Percentiles rank a stretch among this genome's conserved stretches.
phyloP scores from a whole-genome alignment of 129 eudicot genomes.

The Tanacetum coccineum region DNA sequence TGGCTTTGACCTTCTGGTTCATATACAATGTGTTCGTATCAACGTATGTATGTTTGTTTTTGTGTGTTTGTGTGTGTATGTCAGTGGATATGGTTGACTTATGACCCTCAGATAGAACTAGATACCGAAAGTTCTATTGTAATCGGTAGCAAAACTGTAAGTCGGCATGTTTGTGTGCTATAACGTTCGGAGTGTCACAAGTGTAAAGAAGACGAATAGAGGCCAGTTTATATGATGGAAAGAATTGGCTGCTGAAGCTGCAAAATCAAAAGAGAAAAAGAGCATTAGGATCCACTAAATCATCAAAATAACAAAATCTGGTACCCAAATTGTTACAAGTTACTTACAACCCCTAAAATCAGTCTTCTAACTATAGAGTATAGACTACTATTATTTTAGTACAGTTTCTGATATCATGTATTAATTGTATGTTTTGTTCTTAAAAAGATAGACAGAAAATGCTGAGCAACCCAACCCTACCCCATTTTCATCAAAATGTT shows the following conservation, averaged over 20 bases:
- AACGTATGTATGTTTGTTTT: neutral
- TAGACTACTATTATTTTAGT: neutral
- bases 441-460: neutral
- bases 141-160: too few species aligned
- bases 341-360: slow-evolving; percentile 3
- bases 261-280: slow-evolving; percentile 23
- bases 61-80: slow-evolving; percentile 22
- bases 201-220: slow-evolving; percentile 28
- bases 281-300: slow-evolving; percentile 4
- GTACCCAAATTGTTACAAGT: slow-evolving; percentile 4
- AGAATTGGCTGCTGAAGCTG: slow-evolving; percentile 38
- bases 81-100: neutral
- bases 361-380: neutral
- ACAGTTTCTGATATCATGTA: too few species aligned
- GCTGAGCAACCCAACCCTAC: neutral
- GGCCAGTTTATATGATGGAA: slow-evolving; percentile 22
- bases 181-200: slow-evolving; percentile 33
- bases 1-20: slow-evolving; percentile 60
- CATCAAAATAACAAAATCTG: slow-evolving; percentile 5
- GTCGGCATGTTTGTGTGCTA: slow-evolving; percentile 11
- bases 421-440: neutral
- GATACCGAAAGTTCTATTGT: too few species aligned
- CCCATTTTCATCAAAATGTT: neutral
- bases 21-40: slow-evolving; percentile 25
- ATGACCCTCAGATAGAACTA: too few species aligned